Evolutionary conservation across 225 moss, liverwort and hornwort genomes (phyloP).

Genomic region (Neckera pumila): DNA sequence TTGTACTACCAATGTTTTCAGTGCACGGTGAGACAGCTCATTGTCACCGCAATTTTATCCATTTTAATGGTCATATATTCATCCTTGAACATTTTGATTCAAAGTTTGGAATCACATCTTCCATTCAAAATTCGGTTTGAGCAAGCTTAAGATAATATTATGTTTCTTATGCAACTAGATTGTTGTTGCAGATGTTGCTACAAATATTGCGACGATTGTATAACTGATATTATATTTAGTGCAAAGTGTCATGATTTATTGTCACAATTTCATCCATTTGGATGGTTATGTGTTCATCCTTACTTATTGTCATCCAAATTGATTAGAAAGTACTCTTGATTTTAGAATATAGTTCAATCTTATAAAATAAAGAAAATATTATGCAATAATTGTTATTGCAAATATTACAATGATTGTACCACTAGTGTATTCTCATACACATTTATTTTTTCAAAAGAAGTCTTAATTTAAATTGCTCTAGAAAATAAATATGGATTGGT

Average conservation of each 20-base stretch:
- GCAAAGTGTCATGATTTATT: accelerated
- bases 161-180: neutral
- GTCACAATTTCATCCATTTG: neutral
- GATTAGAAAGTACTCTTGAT: neutral
- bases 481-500: too few species aligned
- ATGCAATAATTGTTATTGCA: neutral
- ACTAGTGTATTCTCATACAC: too few species aligned
- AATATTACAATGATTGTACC: neutral
- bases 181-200: neutral
- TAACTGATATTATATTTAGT: too few species aligned
- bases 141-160: neutral
- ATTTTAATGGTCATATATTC: neutral
- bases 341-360: neutral
- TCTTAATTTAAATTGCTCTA: too few species aligned
- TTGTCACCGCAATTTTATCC: neutral
- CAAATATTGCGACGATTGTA: accelerated
- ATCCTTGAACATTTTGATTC: neutral
- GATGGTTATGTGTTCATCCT: neutral
- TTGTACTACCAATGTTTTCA: neutral
- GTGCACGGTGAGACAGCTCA: accelerated
- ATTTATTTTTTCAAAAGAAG: neutral
- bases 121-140: accelerated
- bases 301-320: neutral
- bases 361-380: neutral
- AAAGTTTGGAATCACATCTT: neutral